Evolutionary conservation across 805 yeast species (phyloP).

Genomic region (Candida montana): DNA sequence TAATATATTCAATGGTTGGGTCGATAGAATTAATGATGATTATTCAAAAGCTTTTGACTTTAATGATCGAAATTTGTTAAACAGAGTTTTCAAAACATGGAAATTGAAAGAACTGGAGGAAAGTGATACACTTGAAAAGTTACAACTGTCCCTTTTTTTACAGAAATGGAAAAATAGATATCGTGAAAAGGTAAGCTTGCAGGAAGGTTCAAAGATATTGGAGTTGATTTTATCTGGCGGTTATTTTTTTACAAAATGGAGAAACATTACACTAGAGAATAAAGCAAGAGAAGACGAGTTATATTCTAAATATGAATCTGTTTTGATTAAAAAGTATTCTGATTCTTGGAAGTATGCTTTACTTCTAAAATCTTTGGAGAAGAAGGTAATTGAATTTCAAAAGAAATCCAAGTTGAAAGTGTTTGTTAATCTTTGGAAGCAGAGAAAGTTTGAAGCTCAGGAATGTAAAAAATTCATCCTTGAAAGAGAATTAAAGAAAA

Average conservation of each 20-base stretch:
- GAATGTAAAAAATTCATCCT: not conserved
- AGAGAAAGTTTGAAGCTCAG: not conserved
- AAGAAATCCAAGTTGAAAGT: slow-evolving; percentile 11
- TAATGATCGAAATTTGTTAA: not conserved
- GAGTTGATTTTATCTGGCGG: slow-evolving; percentile 22
- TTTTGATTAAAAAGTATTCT: slow-evolving; percentile 1
- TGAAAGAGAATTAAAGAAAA: not conserved
- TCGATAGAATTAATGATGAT: slow-evolving; percentile 1
- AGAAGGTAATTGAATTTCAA: slow-evolving; percentile 4
- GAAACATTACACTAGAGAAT: not conserved
- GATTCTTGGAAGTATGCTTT: slow-evolving; percentile 10
- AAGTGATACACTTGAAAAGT: not conserved
- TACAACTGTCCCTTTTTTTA: not conserved
- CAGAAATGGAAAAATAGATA: slow-evolving; percentile 11
- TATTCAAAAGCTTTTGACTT: not conserved
- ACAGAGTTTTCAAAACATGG: not conserved
- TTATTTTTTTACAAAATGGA: slow-evolving; percentile 23
- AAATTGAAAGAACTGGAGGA: not conserved
- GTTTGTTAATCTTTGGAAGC: slow-evolving; percentile 14
- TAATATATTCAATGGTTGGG: slow-evolving; percentile 18
- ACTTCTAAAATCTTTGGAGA: slow-evolving; percentile 8
- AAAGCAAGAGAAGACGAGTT: not conserved
- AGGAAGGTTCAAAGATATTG: slow-evolving; percentile 11
- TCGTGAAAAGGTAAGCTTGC: not conserved
- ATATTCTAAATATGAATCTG: not conserved